These are phyloP conservation scores for Microcera coccophila DNA, from an alignment of 2,329 filamentous ascomycete species.

Conservation along the genomic window DNA sequence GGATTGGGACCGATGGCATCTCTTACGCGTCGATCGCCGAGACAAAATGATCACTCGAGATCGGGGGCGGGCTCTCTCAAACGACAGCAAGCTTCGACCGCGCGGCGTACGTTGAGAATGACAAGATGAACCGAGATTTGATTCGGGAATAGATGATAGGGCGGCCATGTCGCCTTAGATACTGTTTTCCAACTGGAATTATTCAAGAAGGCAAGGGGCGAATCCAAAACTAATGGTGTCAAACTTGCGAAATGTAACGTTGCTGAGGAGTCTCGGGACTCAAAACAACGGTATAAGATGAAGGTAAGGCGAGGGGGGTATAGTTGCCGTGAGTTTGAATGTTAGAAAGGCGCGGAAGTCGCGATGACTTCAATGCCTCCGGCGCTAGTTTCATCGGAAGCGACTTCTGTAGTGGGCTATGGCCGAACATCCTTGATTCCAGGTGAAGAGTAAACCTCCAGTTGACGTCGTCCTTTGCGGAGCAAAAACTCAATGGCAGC, in stretches of 20 bases:
- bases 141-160: conserved; percentile 27
- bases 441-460: conserved; percentile 76
- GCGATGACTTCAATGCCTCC: conserved; percentile 1
- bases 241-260: neutral
- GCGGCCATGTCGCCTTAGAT: conserved; percentile 25
- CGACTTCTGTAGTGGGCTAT: conserved; percentile 14
- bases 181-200: conserved; percentile 18
- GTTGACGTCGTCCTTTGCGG: conserved; percentile 73
- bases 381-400: neutral
- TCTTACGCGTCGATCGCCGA: conserved; percentile 22
- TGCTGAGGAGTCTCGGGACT: neutral
- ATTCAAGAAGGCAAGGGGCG: conserved; percentile 18
- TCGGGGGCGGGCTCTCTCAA: conserved; percentile 19
- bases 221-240: neutral
- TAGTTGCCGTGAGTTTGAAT: no score
- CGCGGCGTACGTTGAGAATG: conserved; percentile 10
- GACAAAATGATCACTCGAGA: conserved; percentile 28
- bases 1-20: conserved; percentile 11
- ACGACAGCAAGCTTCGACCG: conserved; percentile 13
- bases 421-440: conserved; percentile 71
- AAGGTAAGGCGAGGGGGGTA: neutral
- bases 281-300: neutral
- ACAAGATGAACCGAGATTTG: conserved; percentile 17
- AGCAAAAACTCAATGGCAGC: conserved; percentile 79
- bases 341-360: neutral